Conservation (phyloP, 2,329 filamentous ascomycete genomes). For the Aspergillus novofumigatus region DNA sequence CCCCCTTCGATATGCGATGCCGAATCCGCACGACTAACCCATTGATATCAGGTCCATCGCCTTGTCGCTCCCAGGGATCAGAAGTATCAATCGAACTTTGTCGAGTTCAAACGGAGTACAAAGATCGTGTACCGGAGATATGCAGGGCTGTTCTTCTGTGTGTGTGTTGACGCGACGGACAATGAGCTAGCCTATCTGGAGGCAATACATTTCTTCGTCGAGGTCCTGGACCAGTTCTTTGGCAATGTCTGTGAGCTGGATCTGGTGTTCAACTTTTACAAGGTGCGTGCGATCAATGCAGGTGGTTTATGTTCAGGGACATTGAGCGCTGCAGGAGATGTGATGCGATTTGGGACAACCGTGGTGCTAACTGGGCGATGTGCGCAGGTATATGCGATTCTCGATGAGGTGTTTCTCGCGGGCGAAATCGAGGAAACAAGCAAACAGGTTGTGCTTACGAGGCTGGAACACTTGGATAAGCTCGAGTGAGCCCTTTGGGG, state of each 20-base stretch:
- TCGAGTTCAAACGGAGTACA: conserved; percentile 69
- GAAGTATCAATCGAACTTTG: conserved; percentile 99
- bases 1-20: not conserved
- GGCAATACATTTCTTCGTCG: conserved; percentile 98
- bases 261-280: conserved; percentile 71
- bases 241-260: conserved; percentile 98
- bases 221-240: conserved; percentile 97
- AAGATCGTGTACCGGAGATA: conserved; percentile 98
- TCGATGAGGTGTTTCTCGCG: conserved; percentile 96
- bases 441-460: conserved; percentile 93
- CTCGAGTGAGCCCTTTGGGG: conserved; percentile 60
- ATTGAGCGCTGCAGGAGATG: not conserved
- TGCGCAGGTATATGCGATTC: conserved; percentile 82
- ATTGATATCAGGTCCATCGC: conserved; percentile 69
- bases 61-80: conserved; percentile 96
- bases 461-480: conserved; percentile 93
- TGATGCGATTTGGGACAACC: not conserved
- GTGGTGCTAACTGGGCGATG: conserved; percentile 9
- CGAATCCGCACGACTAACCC: conserved; percentile 5
- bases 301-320: not conserved
- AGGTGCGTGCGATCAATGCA: conserved; percentile 42
- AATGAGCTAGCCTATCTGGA: conserved; percentile 96
- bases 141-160: conserved; percentile 97
- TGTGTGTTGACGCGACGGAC: conserved; percentile 97
- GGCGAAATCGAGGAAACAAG: conserved; percentile 98